A percentile compares a stretch with the other conserved stretches of the same genome.
These are phyloP conservation scores for Camelina hispida DNA, from an alignment of 345 rosid species.

Conservation along the genomic window DNA sequence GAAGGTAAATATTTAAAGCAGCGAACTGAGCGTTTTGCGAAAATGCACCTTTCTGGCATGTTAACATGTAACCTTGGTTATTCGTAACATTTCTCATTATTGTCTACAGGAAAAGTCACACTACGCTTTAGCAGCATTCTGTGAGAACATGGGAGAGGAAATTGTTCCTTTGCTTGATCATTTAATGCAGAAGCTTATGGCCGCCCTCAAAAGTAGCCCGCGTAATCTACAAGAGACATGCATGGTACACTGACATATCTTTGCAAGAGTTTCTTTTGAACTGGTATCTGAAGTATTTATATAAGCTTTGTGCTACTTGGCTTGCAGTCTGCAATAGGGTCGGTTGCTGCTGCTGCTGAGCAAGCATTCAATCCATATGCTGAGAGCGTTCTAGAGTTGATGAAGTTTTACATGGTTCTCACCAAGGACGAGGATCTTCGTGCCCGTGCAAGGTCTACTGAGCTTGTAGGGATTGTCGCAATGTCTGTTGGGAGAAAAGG, in stretches of 20 bases:
- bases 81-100: constrained; percentile 4
- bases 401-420: constrained; percentile 96
- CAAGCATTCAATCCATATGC: constrained; percentile 97
- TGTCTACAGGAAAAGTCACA: constrained; percentile 86
- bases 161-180: constrained; percentile 90
- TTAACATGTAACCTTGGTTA: constrained; percentile 7
- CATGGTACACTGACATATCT: constrained; percentile 64
- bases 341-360: constrained; percentile 98
- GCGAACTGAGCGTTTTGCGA: constrained; percentile 21
- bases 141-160: constrained; percentile 98
- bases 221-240: constrained; percentile 98
- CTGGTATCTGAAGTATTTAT: constrained; percentile 13
- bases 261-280: constrained; percentile 22
- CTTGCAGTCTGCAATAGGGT: constrained; percentile 95
- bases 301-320: constrained; percentile 34
- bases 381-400: constrained; percentile 82
- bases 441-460: constrained; percentile 95
- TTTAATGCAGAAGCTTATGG: constrained; percentile 88
- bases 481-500: constrained; percentile 89
- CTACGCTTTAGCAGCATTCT: constrained; percentile 97
- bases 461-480: constrained; percentile 99
- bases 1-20: constrained; percentile 60
- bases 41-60: constrained; percentile 8
- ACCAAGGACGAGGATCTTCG: constrained; percentile 89
- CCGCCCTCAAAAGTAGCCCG: constrained; percentile 77